These are phyloP conservation scores for Gastrolobium bilobum DNA, from an alignment of 306 rosid species.

Conservation along the genomic window DNA sequence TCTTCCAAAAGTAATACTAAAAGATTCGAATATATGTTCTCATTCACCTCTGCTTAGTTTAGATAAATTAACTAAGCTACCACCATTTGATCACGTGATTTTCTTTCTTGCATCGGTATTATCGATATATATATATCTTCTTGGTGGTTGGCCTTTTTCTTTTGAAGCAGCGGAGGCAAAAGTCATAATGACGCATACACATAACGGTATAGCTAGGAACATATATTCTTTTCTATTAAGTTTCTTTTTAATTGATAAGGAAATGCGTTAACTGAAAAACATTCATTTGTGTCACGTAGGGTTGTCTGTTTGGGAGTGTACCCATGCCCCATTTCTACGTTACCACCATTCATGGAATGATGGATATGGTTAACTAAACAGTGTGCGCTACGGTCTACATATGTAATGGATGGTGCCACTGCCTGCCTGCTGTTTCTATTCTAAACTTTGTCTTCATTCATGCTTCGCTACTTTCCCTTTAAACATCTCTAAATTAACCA, in stretches of 20 bases:
- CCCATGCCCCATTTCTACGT: slow-evolving; percentile 15
- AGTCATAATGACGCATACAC: slow-evolving; percentile 31
- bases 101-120: background rate
- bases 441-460: background rate
- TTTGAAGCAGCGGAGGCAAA: background rate
- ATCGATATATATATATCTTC: background rate
- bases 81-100: too few species aligned
- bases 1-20: too few species aligned
- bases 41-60: too few species aligned
- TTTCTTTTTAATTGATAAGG: slow-evolving; percentile 26
- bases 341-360: background rate
- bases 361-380: background rate
- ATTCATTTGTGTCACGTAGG: slow-evolving; percentile 47
- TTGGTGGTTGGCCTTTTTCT: slow-evolving; percentile 2
- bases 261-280: slow-evolving; percentile 30
- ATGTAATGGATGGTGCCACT: too few species aligned
- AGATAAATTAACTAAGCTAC: too few species aligned
- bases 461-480: background rate
- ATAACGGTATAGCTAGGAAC: slow-evolving; percentile 37
- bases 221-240: slow-evolving; percentile 46
- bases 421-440: too few species aligned
- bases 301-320: slow-evolving; percentile 42
- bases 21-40: too few species aligned
- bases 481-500: background rate
- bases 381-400: too few species aligned